These are phyloP conservation scores for Herpotrichia juniperi DNA, from an alignment of 2,329 filamentous ascomycete species.

Conservation along the genomic window DNA sequence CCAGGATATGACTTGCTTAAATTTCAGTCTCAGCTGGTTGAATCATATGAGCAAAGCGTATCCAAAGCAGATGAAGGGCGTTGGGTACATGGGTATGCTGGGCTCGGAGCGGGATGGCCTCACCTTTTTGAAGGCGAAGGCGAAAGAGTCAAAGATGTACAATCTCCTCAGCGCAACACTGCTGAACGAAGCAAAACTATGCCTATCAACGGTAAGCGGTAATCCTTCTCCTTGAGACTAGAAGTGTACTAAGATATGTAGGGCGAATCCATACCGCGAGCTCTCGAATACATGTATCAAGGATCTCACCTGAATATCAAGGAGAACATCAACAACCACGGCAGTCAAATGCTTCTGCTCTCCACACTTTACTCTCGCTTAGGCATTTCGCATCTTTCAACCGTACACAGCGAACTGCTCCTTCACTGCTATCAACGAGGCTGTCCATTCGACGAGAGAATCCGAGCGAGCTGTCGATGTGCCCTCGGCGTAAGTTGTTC, in stretches of 20 bases:
- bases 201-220: slow-evolving; percentile 70
- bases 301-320: slow-evolving; percentile 82
- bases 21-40: slow-evolving; percentile 94
- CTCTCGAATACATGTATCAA: slow-evolving; percentile 80
- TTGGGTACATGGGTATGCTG: slow-evolving; percentile 74
- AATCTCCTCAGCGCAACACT: slow-evolving; percentile 81
- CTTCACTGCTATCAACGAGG: slow-evolving; percentile 71
- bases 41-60: slow-evolving; percentile 92
- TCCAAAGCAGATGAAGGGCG: slow-evolving; percentile 72
- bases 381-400: slow-evolving; percentile 65
- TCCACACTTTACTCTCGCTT: slow-evolving; percentile 78
- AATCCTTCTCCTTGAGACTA: not conserved
- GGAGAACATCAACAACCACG: slow-evolving; percentile 75
- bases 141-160: slow-evolving; percentile 86
- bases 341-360: slow-evolving; percentile 73
- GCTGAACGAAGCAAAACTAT: slow-evolving; percentile 83
- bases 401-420: slow-evolving; percentile 73
- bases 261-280: slow-evolving; percentile 64
- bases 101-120: slow-evolving; percentile 82
- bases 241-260: slow-evolving; percentile 27
- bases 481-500: slow-evolving; percentile 61
- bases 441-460: slow-evolving; percentile 75
- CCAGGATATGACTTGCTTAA: slow-evolving; percentile 88
- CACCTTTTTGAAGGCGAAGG: slow-evolving; percentile 81
- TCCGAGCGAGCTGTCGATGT: slow-evolving; percentile 75